Evolutionary conservation across 148 eudicot species (phyloP).

Genomic region (Hydrangea macrophylla): DNA sequence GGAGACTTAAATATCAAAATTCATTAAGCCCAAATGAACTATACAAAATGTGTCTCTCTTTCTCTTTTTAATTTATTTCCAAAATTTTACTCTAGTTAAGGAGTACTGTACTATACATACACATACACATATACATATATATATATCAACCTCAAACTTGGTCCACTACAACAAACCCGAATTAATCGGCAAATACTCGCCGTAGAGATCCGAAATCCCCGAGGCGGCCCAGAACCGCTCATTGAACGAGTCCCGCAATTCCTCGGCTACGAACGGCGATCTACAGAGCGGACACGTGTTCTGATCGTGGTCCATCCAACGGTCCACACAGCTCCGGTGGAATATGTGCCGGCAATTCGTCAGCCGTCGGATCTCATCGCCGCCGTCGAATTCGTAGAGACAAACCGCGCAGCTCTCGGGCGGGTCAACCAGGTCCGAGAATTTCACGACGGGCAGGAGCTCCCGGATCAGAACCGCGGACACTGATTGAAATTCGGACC

Average conservation of each 20-base stretch:
- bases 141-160: background rate
- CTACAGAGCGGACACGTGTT: constrained; percentile 69
- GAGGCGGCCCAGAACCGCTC: constrained; percentile 53
- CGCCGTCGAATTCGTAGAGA: constrained; percentile 44
- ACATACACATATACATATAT: background rate
- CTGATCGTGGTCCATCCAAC: constrained; percentile 81
- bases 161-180: constrained; percentile 17
- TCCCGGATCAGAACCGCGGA: constrained; percentile 65
- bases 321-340: constrained; percentile 64
- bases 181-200: constrained; percentile 47
- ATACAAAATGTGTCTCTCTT: background rate
- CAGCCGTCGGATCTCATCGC: constrained; percentile 54
- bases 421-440: constrained; percentile 37
- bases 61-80: no score
- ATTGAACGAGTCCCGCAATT: constrained; percentile 52
- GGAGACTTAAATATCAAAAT: no score
- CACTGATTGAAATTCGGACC: constrained; percentile 29
- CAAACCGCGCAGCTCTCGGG: constrained; percentile 65
- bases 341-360: constrained; percentile 52
- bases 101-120: no score
- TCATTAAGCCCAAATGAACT: no score
- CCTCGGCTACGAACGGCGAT: constrained; percentile 43
- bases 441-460: constrained; percentile 61
- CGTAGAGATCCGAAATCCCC: constrained; percentile 50
- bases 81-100: no score